Conservation (phyloP, 371 early-diverging fungal species). For the Saksenaea vasiformis region DNA sequence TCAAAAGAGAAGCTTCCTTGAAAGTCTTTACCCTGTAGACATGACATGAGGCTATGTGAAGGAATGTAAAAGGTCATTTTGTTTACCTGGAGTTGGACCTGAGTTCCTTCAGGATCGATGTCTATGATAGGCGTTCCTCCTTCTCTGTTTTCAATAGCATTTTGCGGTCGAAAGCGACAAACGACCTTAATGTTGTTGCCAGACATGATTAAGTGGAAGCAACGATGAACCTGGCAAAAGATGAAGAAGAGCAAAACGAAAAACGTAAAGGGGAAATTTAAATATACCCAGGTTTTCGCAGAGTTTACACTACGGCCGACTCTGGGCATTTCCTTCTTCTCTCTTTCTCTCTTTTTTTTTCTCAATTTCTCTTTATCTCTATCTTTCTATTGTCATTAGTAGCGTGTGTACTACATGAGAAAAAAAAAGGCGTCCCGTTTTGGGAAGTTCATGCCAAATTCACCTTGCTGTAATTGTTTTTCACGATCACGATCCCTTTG, state of each 20-base stretch:
- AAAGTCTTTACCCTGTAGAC: conserved; percentile 78
- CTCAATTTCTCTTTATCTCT: background rate
- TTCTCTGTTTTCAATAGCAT: conserved; percentile 84
- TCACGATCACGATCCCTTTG: background rate
- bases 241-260: conserved; percentile 15
- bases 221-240: conserved; percentile 8
- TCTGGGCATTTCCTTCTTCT: background rate
- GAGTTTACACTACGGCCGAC: background rate
- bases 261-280: conserved; percentile 1
- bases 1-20: conserved; percentile 88
- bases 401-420: background rate
- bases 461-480: background rate
- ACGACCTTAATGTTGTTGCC: conserved; percentile 92
- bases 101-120: conserved; percentile 78
- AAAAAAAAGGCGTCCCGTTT: background rate
- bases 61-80: no score
- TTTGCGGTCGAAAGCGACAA: conserved; percentile 95
- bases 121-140: conserved; percentile 84
- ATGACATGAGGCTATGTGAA: conserved; percentile 6
- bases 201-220: conserved; percentile 25
- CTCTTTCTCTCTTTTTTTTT: background rate
- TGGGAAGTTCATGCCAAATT: background rate
- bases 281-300: background rate
- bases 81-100: conserved; percentile 70
- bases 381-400: background rate